Evolutionary conservation across 2,329 filamentous ascomycete species (phyloP), one percentile per base, ranked within the genome.

Genomic region (Aspergillus thermomutatus): DNA sequence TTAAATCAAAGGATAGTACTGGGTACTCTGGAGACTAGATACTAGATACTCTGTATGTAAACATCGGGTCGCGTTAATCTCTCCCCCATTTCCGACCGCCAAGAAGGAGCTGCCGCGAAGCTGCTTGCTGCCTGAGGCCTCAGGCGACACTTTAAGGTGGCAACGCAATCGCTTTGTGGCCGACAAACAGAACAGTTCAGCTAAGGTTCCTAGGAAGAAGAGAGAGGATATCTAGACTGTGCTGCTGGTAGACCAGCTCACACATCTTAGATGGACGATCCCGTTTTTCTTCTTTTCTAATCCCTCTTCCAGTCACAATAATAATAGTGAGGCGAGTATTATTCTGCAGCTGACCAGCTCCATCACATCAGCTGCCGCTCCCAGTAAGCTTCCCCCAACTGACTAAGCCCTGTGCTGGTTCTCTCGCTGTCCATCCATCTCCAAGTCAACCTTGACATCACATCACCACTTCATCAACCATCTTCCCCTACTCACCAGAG

Each of bases 391-490:
- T 49, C 50, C 49, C 56, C 52, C 50, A 55, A 57, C 65, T 73
- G 69, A 73, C 69, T 73, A 72, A 73, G 70, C 70, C 58, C 58
- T 58, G 55, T 60, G 62, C 64, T 65, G 64, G 59, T 64, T 69
- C 68, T 67, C 62, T 69, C 64, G 65, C 63, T 65, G 63, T 69
- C 69, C 64, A 60, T 62, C 62, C 68, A 66, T 61, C 53, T 51
- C 56, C 53, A 49, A 55, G 50, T 57, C 60, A 64, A 56, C 69
- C 71, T 72, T 74, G 71, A 74, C 71, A 74, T 74, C 71, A 73
- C 71, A 68, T 71, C 70, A 69, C 67, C 65, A 63, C 60, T 57
- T 64, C 64, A 63, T 66, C 65, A 63, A 61, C 63, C 57, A 59
- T 57, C 57, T 55, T 58, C 49, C 37, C 54, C 57, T 57, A 53